Conservation (phyloP, 2,329 filamentous ascomycete genomes). For the Dactylellina drechsleri region DNA sequence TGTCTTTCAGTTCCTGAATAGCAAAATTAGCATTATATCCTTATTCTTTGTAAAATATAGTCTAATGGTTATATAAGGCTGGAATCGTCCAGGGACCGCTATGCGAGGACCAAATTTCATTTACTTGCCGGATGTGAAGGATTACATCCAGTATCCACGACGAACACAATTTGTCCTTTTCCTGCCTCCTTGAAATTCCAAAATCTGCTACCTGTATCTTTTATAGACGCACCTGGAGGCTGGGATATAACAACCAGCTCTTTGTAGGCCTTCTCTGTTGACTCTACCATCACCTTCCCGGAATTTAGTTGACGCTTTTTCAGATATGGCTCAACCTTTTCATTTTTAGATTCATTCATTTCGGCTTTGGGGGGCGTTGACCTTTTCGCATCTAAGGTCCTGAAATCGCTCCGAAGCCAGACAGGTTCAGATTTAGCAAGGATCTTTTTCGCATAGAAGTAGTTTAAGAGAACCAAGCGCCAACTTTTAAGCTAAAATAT, state of each 20-base stretch:
- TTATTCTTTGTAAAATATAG: background rate
- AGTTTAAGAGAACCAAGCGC: too few species aligned
- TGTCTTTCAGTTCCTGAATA: background rate
- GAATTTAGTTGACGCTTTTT: too few species aligned
- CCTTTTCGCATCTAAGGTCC: too few species aligned
- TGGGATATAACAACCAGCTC: background rate
- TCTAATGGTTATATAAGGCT: background rate
- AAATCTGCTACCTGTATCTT: background rate
- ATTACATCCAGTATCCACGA: constrained; percentile 15
- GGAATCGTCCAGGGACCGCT: background rate
- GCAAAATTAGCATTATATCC: background rate
- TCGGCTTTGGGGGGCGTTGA: too few species aligned
- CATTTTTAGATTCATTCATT: too few species aligned
- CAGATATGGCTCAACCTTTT: too few species aligned
- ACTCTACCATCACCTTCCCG: too few species aligned
- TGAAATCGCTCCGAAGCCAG: too few species aligned
- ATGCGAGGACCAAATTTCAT: background rate
- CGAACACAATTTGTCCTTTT: constrained; percentile 9
- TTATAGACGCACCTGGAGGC: background rate
- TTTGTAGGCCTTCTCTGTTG: too few species aligned
- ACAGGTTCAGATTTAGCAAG: too few species aligned
- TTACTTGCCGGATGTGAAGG: constrained; percentile 3
- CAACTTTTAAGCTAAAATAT: too few species aligned
- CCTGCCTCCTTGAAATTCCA: background rate
- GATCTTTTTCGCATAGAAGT: too few species aligned